Percentiles rank a stretch among this genome's conserved stretches.
Conservation (phyloP, 2,329 filamentous ascomycete genomes). For the Diaporthe sp. region DNA sequence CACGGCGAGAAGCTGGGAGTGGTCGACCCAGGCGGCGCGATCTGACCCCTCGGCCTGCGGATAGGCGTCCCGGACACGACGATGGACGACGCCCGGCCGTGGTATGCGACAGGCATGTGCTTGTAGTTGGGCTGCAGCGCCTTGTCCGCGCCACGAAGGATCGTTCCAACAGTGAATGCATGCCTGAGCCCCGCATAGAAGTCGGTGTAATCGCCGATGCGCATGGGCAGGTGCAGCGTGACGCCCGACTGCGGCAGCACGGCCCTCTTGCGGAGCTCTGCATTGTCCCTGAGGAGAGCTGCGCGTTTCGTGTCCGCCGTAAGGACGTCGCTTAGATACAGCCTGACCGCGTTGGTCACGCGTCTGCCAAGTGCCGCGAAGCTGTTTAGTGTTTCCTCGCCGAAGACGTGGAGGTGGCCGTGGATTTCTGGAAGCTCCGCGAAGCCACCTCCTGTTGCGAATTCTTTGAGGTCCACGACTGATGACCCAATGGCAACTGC, state of each 20-base stretch:
- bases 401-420: constrained; percentile 41
- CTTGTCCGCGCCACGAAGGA: constrained; percentile 82
- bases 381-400: constrained; percentile 72
- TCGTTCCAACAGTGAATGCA: constrained; percentile 76
- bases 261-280: constrained; percentile 46
- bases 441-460: constrained; percentile 62
- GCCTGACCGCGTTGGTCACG: constrained; percentile 77
- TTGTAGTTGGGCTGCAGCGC: constrained; percentile 86
- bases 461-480: constrained; percentile 76
- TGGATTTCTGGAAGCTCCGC: constrained; percentile 32
- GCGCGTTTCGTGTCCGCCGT: constrained; percentile 64
- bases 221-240: constrained; percentile 79
- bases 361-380: constrained; percentile 79
- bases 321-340: constrained; percentile 73
- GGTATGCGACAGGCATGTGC: constrained; percentile 84
- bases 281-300: constrained; percentile 52
- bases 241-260: constrained; percentile 58
- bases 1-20: constrained; percentile 70
- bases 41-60: constrained; percentile 79
- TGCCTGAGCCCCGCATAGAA: constrained; percentile 87
- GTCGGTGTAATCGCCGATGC: constrained; percentile 86
- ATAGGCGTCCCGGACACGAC: constrained; percentile 81
- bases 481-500: constrained; percentile 81
- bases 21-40: constrained; percentile 64
- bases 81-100: constrained; percentile 81